Evolutionary conservation across 805 yeast genomes (phyloP), one percentile per base, ranked within the genome.

Genomic region (Priceomyces medius): DNA sequence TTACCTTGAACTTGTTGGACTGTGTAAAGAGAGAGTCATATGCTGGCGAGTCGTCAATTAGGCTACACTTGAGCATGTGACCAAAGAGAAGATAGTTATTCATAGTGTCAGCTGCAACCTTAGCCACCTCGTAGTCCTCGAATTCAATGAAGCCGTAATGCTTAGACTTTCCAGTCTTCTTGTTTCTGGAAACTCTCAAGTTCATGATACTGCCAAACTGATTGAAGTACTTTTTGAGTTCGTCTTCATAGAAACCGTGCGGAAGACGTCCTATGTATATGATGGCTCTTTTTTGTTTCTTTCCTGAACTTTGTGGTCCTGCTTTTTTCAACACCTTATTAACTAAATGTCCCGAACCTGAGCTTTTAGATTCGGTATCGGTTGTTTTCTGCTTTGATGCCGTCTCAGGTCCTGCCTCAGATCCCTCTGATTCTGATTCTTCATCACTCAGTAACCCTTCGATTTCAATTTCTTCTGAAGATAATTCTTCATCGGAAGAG

Each of bases 121-220:
- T 76, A 34, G 98, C 97, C 42, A 85, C 95, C 36, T 82, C 87
- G 28, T 62, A 58, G 41, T 80, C 74, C 31, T 75, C 77, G 57
- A 91, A 93, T 65, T 93, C 97, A 35, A 93, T 70, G 63, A 88
- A 91, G 5, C 89, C 98, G 63, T 81, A 91, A 61, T 89, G 97
- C 67, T 88, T 90, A 12, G 96, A 82, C 41, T 82, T 80, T 35
- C 98, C 98, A 4, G 95, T 83, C 57, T 83, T 85, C 64, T 85
- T 89, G 70, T 87, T 91, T 59, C 97, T 80, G 33, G 96, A 87
- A 40, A 93, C 66, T 52, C 90, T 81, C 42, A 89, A 74, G 51
- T 88, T 81, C 35, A 80, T 73, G 44, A 93, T 82, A 29, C 78
- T 83, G 47, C 99, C 99, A 67, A 93, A 93, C 68, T 93, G 99